These are phyloP conservation scores for Mycena galericulata DNA, from an alignment of 768 basidiomycete species.

Conservation along the genomic window DNA sequence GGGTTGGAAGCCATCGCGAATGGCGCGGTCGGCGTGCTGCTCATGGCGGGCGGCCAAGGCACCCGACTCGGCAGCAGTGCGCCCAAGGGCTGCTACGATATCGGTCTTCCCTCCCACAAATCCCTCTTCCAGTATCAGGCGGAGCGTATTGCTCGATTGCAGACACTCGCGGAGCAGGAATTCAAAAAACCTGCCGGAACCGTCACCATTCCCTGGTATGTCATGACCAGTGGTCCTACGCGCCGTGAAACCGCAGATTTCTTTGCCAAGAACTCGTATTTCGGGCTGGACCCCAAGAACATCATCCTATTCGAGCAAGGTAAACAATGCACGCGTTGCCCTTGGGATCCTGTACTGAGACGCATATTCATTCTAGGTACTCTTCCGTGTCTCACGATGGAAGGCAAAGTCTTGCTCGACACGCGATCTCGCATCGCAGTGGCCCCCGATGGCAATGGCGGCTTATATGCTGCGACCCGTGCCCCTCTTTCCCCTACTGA, in stretches of 20 bases:
- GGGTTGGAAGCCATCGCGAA: constrained; percentile 86
- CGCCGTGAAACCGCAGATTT: constrained; percentile 86
- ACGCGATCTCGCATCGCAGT: constrained; percentile 85
- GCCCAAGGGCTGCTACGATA: constrained; percentile 99
- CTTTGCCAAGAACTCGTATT: constrained; percentile 82
- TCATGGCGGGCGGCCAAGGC: constrained; percentile 99
- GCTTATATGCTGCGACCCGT: constrained; percentile 94
- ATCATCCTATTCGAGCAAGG: constrained; percentile 98
- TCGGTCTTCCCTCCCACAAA: constrained; percentile 93
- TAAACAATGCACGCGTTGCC: constrained; percentile 45
- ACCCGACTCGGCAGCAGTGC: constrained; percentile 91
- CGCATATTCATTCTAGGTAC: constrained; percentile 69
- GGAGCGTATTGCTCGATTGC: constrained; percentile 91
- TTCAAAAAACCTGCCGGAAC: constrained; percentile 63
- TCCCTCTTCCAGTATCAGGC: constrained; percentile 97
- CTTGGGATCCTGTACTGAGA: constrained; percentile 19
- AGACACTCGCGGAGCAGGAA: constrained; percentile 76
- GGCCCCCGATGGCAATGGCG: constrained; percentile 98
- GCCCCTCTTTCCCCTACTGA: constrained; percentile 72
- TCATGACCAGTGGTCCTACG: constrained; percentile 99
- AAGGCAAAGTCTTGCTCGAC: constrained; percentile 94
- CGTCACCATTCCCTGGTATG: constrained; percentile 93
- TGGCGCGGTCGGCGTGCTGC: constrained; percentile 91
- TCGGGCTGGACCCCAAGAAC: constrained; percentile 83
- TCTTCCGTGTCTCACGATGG: constrained; percentile 93